Base-by-base conservation (phyloP, 1,139 yeast genomes). In the Kazachstania sp. region DNA sequence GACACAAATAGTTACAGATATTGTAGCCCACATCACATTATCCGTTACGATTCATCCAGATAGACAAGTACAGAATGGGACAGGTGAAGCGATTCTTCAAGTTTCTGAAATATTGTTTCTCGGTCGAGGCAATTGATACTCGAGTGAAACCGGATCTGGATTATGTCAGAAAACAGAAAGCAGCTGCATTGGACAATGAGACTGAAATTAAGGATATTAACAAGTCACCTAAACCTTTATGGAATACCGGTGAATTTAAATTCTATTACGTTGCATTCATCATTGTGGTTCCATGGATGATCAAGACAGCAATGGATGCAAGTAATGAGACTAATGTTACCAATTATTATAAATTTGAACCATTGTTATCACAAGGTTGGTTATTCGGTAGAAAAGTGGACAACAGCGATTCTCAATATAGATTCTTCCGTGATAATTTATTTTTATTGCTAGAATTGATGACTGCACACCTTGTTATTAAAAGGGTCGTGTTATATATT, bases 331-430 rank as follows among this genome's bases (percentile, higher is more conserved):
- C 78, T 5, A 87, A 86, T 59, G 38, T 15, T 2, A 81, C 83
- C n/a, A 88, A 88, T 60, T 92, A 83, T 60, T 74, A 76, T 18
- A 70, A 71, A 45, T 88, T 76, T 60, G 74, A 75, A 52, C 75
- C 79, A 46, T 68, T 81, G 41, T 71, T 92, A 49, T 74, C 81
- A 40, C 68, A 75, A 9, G 84, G 90, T 2, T 86, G 95, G 95
- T 66, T 86, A 54, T 79, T 81, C 55, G 88, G 90, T 2, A 67
- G 94, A 31, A 83, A 78, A 69, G 94, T 78, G 55, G 97, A 94
- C 63, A 90, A 90, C 63, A 83, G 95, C 3, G 99, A 94, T 63
- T 72, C 73, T 37, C 99, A 94, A 65, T 94, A 92, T 61, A 71
- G 87, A 30, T 86, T 88, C 59, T 88, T 94, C 64, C 75, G 98